Base-by-base conservation (phyloP, 306 rosid genomes). In the Quercus gilva region DNA sequence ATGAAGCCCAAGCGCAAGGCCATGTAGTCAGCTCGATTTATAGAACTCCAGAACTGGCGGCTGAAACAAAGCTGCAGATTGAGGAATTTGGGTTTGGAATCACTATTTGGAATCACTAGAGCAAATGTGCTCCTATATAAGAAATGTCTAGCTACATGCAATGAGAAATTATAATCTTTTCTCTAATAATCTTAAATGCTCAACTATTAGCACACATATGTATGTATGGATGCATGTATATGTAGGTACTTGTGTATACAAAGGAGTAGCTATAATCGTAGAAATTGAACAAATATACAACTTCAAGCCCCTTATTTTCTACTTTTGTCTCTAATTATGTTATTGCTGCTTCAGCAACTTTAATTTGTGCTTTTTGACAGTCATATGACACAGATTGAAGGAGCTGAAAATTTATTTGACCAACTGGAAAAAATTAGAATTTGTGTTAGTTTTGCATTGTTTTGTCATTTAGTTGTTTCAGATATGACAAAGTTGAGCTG, bases 41-140 rank as follows among this genome's bases (percentile, higher is more conserved):
- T 85, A n/a, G 99, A 92, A 83, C 93, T 92, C 99, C 98, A 92
- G 71, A 92, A 89, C 88, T 95, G 98, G 79, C 96, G 98, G 87
- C 85, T 90, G 90, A 95, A 95, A 83, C 98, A 95, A 33, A 95
- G 86, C 98, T 92, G 96, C 92, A 91, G 78, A 52, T 41, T 70
- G 67, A 58, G 71, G 76, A 63, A 64, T 53, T 69, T 70, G 17
- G 53, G 57, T 58, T 79, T 26, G 52, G 70, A 33, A 60, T 75
- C 52, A 69, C 5, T 20, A 49, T 58, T 79, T 26, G 57, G 70
- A 33, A 60, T 75, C 52, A 69, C 5, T 20, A n/a, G n/a, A 49
- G 26, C 58, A 60, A 74, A 18, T 64, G 70, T 11, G 67, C 31
- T 15, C 15, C 68, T n/a, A 33, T 18, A 72, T 25, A 35, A 49